Base-by-base conservation (phyloP, 345 rosid species). In the Salix brachista region DNA sequence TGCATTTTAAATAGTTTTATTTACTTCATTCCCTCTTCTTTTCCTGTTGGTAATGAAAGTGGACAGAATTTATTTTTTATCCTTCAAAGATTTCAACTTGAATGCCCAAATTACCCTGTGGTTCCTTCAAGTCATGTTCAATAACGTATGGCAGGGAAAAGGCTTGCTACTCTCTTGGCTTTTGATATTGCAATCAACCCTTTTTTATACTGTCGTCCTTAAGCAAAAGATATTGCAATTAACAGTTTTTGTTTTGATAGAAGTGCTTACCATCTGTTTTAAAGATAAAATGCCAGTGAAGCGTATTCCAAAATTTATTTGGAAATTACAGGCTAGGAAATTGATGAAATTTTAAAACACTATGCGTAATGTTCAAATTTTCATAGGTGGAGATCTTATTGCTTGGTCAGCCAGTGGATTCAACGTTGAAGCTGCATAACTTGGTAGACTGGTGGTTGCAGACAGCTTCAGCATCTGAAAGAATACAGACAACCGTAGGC, bases 331-430 rank as follows among this genome's bases (percentile, higher is more conserved):
- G 42, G 44, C 39, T 10, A 9, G 1, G 14, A 25, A 56, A 56
- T 8, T 56, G 4, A 56, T 26, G 62, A 56, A 56, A 3, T 58
- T 56, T 23, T 58, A 58, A n/a, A 23, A 58, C 64, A 23, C 28
- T 26, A 9, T 23, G 26, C 1, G 39, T 54, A 65, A 65, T 60
- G 67, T 42, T 65, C 58, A 28, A 50, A 52, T 60, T 75, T 61
- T 12, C 52, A 41, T 78, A 88, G 96, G 93, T 91, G 68, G 88
- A 87, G 80, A 79, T 91, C 66, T 84, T 60, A 21, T 23, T 88
- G 75, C 46, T 71, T 62, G 77, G 89, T 11, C 84, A 80, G 80
- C 86, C 89, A 4, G 64, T 89, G 74, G 67, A 52, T 66, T 72
- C 92, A 0, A 70, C 87, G 18, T 25, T 65, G 81, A 79, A 36